Evolutionary conservation across 2,329 filamentous ascomycete genomes (phyloP), one percentile per base, ranked within the genome.

Genomic region (Trichoderma polysporum): DNA sequence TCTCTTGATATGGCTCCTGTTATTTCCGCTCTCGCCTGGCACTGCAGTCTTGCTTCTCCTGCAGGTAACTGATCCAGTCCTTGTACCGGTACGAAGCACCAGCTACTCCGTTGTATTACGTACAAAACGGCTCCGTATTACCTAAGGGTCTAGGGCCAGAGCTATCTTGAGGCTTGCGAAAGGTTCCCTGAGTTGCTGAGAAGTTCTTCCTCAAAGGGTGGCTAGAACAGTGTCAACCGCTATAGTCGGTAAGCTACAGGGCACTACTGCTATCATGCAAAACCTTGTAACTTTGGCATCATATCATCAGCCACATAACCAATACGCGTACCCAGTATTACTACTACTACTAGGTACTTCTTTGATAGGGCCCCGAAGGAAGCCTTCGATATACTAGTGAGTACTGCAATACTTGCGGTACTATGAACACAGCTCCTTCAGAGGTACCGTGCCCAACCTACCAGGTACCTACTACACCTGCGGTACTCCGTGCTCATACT

Each of bases 111-210:
- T 45, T 45, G 37, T 19, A 61, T 61, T 61, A 61, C 58, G 58
- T 61, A 50, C 58, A 61, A 27, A 13, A 41, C 41, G 57, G 37
- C 29, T 33, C 41, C 41, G 31, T 47, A 50, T 61, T 61, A 61
- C 29, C 22, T n/a, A 35, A 60, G 19, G 33, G 12, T 29, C 31
- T 45, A n/a, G 41, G 25, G 19, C 22, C 57, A n/a, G n/a, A n/a
- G n/a, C n/a, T n/a, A 10, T 22, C 9, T 19, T 19, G 5, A 19
- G 29, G 39, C 54, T 39, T 58, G 54, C 19, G 54, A 58, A 45
- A 31, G 54, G 35, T 37, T n/a, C 25, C 17, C 35, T 37, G 19
- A 15, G 25, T 53, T 27, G 4, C 17, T 45, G 39, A 29, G 49
- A 53, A 31, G 25, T 8, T n/a, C 37, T 15, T 15, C 15, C 17